Base-by-base conservation (phyloP, 768 basidiomycete genomes). In the Candolleomyces efflorescens region DNA sequence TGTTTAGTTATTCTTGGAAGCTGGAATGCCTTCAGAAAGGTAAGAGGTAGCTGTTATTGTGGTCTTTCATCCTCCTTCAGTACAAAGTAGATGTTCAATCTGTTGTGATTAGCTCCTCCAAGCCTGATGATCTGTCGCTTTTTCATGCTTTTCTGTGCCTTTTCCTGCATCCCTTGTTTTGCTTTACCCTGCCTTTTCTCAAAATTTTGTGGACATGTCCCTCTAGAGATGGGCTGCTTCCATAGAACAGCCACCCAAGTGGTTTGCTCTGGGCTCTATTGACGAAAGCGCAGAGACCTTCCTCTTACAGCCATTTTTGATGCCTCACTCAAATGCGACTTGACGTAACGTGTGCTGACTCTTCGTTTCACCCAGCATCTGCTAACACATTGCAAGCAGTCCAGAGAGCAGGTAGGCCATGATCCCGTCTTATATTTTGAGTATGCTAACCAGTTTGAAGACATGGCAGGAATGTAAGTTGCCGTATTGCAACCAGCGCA, bases 11-110 rank as follows among this genome's bases (percentile, higher is more conserved):
- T 64, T 3, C 65, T 70, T 22, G 57, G 57, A 6, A 66, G 68
- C 47, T 73, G 69, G 70, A 65, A 62, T 58, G 63, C 66, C 17
- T 65, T 69, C 37, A 60, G 63, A 44, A 63, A 69, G 70, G 71
- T 70, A 46, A 51, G 62, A 56, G n/a, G 15, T 18, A 23, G 15
- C 18, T 23, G 10, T 10, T 32, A 26, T 43, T 36, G 11, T 43
- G 7, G 7, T 1, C 17, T 17, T 20, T 17, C 41, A 7, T 7
- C 5, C 5, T 43, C 17, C 38, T 43, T 43, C 13, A 17, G 1
- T 2, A 11, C 18, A 15, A 43, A 12, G 18, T 15, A 43, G 18
- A 43, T 5, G 6, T 11, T 5, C 32, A 32, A 32, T 32, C 32
- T 11, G 6, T 11, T 7, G 32, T 32, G 11, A 32, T 32, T 32